Base-by-base conservation (phyloP, 352 stramenopile species). In the Phytophthora boehmeriae region DNA sequence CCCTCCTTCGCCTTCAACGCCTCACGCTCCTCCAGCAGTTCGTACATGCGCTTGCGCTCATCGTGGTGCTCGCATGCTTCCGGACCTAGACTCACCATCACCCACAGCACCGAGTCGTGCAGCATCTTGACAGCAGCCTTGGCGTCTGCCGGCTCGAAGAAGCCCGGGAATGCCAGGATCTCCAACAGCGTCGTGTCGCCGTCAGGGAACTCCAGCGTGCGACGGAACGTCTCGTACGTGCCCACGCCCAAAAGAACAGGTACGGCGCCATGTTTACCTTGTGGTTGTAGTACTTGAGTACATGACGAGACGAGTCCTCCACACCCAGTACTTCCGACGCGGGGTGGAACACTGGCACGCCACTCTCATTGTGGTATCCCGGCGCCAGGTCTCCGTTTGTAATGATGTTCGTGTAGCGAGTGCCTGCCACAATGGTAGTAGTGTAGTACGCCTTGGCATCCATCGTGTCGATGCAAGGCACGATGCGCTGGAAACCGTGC, bases 251-350 rank as follows among this genome's bases (percentile, higher is more conserved):
- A 54, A 92, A 92, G 50, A 92, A 92, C 44, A 92, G 57, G 59
- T 92, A 92, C 55, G 83, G 83, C 25, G 83, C 83, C 83, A 92
- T 92, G 70, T 90, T 90, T n/a, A 90, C 79, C 64, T 73, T 89
- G 70, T 92, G 83, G 66, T 92, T 92, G 71, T 87, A 73, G 68
- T 90, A 92, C 68, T 90, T 92, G 54, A 92, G 68, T 25, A 71
- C 83, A 53, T 92, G 83, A 45, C 83, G 78, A 41, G 69, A 76
- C 39, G 73, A 36, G 27, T 90, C 82, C n/a, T 76, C 72, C n/a
- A 39, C 32, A 38, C 75, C 72, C 14, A 90, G 71, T 30, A 88
- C 72, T 47, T 86, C 78, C 38, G 59, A 68, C 30, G 77, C 68
- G 14, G 73, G 63, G 43, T 90, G 80, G 58, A 86, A 89, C 28